Evolutionary conservation across 441 rosid species (phyloP).

Genomic region (Corymbia calophylla): DNA sequence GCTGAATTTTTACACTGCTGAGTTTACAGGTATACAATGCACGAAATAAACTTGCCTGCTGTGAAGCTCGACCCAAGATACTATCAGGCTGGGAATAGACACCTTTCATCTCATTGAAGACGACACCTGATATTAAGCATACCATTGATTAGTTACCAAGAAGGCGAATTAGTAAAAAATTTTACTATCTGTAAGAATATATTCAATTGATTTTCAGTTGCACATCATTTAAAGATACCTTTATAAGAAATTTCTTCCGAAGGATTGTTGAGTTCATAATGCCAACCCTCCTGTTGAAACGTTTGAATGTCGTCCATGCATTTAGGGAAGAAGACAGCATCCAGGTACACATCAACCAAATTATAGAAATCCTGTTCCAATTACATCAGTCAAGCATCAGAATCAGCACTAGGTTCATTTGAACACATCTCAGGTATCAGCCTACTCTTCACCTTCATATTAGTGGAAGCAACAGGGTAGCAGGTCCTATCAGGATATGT

Average conservation of each 20-base stretch:
- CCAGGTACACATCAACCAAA: constrained; percentile 88
- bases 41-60: constrained; percentile 44
- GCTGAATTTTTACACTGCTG: neutral
- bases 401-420: neutral
- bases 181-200: neutral
- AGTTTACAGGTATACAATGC: neutral
- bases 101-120: constrained; percentile 98
- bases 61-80: constrained; percentile 69
- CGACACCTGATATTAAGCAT: constrained; percentile 61
- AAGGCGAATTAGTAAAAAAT: neutral
- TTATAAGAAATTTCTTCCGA: constrained; percentile 85
- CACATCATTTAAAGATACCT: constrained; percentile 35
- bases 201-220: neutral
- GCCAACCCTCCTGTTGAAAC: constrained; percentile 99
- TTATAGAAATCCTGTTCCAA: constrained; percentile 77
- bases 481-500: constrained; percentile 98
- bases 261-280: constrained; percentile 79
- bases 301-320: constrained; percentile 85
- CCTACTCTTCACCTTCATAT: constrained; percentile 50
- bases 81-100: constrained; percentile 98
- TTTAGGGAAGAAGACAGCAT: constrained; percentile 96
- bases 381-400: neutral
- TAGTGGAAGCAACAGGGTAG: constrained; percentile 95
- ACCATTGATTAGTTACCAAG: neutral
- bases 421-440: neutral